A percentile compares a stretch with the other conserved stretches of the same genome.
phyloP scores from a whole-genome alignment of 352 stramenopile species.

The Pythium inflatum region DNA sequence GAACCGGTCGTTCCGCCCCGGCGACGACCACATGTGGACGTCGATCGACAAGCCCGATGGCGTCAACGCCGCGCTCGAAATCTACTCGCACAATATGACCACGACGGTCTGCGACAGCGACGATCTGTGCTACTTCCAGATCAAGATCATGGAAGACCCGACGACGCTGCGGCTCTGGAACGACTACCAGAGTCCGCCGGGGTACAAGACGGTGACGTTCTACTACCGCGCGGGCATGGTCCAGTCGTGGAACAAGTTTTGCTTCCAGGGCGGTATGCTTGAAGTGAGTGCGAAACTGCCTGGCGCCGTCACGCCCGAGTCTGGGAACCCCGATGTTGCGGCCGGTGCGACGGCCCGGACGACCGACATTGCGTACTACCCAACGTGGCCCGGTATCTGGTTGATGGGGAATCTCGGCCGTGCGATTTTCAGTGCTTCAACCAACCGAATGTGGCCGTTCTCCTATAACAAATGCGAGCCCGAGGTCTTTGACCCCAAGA shows the following conservation, averaged over 20 bases:
- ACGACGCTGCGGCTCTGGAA: constrained; percentile 63
- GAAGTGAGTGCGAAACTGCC: constrained; percentile 90
- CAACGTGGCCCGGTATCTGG: constrained; percentile 95
- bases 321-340: constrained; percentile 37
- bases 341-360: neutral
- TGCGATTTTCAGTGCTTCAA: constrained; percentile 94
- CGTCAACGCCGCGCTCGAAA: constrained; percentile 70
- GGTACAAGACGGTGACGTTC: constrained; percentile 61
- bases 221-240: constrained; percentile 87
- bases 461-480: constrained; percentile 93
- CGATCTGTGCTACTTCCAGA: constrained; percentile 64
- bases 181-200: constrained; percentile 56
- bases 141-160: constrained; percentile 51
- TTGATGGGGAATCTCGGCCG: constrained; percentile 96
- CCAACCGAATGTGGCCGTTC: constrained; percentile 96
- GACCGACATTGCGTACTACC: constrained; percentile 54
- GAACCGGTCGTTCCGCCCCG: constrained; percentile 84
- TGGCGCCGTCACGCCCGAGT: constrained; percentile 58
- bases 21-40: constrained; percentile 95
- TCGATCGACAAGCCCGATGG: constrained; percentile 74
- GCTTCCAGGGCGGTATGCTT: constrained; percentile 93
- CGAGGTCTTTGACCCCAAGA: constrained; percentile 56
- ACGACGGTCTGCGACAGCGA: constrained; percentile 56
- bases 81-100: constrained; percentile 79
- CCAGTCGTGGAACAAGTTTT: constrained; percentile 97